Evolutionary conservation across 768 basidiomycete genomes (phyloP).

Genomic region (Gautieria morchelliformis): DNA sequence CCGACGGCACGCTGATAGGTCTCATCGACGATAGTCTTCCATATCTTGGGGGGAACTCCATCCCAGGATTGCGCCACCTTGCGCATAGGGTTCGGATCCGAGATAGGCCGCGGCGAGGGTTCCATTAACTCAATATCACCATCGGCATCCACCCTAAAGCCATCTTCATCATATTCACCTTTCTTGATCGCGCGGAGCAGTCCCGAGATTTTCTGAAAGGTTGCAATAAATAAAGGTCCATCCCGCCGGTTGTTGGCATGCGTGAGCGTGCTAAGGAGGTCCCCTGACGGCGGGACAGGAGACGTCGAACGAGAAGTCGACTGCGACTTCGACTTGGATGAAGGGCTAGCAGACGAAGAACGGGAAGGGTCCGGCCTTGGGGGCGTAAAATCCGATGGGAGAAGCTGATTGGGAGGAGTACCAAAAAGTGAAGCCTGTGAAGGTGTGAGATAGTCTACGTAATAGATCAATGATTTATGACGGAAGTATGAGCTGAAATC

Average conservation of each 20-base stretch:
- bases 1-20: constrained; percentile 91
- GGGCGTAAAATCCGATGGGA: constrained; percentile 5
- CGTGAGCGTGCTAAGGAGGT: constrained; percentile 52
- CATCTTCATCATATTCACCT: constrained; percentile 9
- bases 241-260: constrained; percentile 61
- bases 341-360: constrained; percentile 14
- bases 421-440: constrained; percentile 7
- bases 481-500: background rate
- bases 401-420: constrained; percentile 1
- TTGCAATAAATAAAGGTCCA: constrained; percentile 60
- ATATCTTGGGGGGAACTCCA: constrained; percentile 54
- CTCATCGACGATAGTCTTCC: constrained; percentile 77
- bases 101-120: background rate
- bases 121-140: background rate
- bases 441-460: background rate
- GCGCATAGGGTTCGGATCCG: constrained; percentile 9
- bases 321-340: constrained; percentile 14
- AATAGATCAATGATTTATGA: background rate
- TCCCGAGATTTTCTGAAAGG: constrained; percentile 52
- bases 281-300: constrained; percentile 14
- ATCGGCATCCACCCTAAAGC: background rate
- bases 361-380: constrained; percentile 1
- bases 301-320: constrained; percentile 11
- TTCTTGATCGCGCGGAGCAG: constrained; percentile 52
- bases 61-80: constrained; percentile 34